Evolutionary conservation across 768 basidiomycete species (phyloP).

Genomic region (Lactarius akahatsu): DNA sequence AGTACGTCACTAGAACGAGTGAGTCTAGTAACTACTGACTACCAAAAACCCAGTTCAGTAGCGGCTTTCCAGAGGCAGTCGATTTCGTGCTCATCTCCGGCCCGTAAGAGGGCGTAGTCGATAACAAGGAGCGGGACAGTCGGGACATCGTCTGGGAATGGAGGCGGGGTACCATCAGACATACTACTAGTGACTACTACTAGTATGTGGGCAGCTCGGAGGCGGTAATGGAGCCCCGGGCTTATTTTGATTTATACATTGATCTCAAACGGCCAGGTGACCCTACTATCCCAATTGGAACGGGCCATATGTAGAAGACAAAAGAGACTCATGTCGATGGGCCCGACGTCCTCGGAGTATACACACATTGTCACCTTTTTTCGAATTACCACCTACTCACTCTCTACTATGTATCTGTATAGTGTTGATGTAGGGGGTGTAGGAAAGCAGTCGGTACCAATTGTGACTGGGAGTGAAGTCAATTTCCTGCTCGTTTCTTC

Average conservation of each 20-base stretch:
- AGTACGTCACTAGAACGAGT: background rate
- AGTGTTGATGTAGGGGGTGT: too few species aligned
- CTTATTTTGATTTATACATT: background rate
- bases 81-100: constrained; percentile 40
- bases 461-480: too few species aligned
- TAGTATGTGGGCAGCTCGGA: background rate
- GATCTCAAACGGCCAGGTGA: background rate
- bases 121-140: constrained; percentile 49
- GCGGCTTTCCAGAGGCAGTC: constrained; percentile 49
- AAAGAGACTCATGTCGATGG: too few species aligned
- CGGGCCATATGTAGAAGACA: too few species aligned
- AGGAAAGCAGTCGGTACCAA: too few species aligned
- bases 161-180: constrained; percentile 38
- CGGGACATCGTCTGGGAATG: constrained; percentile 46
- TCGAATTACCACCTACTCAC: too few species aligned
- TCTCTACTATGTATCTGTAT: too few species aligned
- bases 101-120: constrained; percentile 43
- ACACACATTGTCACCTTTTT: too few species aligned
- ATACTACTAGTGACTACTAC: constrained; percentile 28
- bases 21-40: constrained; percentile 39
- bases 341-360: too few species aligned
- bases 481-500: too few species aligned
- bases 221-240: background rate
- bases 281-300: too few species aligned
- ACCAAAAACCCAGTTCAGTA: constrained; percentile 53